Evolutionary conservation across 345 rosid genomes (phyloP).

Genomic region (Anacardium occidentale): DNA sequence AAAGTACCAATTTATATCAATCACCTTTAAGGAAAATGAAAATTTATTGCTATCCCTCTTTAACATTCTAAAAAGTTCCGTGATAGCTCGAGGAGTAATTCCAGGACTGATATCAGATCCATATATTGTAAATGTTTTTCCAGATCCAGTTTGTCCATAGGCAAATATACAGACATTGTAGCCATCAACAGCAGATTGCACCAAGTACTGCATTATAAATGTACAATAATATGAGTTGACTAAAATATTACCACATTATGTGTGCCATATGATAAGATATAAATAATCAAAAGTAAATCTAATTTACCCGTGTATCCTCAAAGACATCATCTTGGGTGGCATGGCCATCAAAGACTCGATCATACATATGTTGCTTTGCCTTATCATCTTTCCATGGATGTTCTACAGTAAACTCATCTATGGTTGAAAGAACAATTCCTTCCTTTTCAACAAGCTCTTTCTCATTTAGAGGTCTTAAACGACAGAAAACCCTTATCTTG

Average conservation of each 20-base stretch:
- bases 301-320: conserved; percentile 80
- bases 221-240: neutral
- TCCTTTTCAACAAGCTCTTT: conserved; percentile 68
- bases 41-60: conserved; percentile 74
- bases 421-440: conserved; percentile 39
- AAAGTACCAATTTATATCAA: neutral
- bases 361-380: conserved; percentile 83
- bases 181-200: conserved; percentile 96
- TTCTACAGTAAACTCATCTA: conserved; percentile 87
- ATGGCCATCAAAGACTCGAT: conserved; percentile 80
- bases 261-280: neutral
- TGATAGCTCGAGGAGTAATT: conserved; percentile 80
- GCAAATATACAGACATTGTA: conserved; percentile 96
- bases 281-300: conserved; percentile 8
- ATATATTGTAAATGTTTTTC: conserved; percentile 94
- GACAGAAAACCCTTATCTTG: conserved; percentile 89
- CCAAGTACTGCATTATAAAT: conserved; percentile 60
- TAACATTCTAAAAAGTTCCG: conserved; percentile 79
- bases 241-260: neutral
- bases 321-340: conserved; percentile 81
- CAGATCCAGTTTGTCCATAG: conserved; percentile 98
- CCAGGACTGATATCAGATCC: conserved; percentile 79
- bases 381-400: conserved; percentile 96
- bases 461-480: conserved; percentile 77
- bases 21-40: conserved; percentile 85